A percentile compares a stretch with the other conserved stretches of the same genome.
phyloP scores from a whole-genome alignment of 208 protist genomes.

The Crithidia expoeki region DNA sequence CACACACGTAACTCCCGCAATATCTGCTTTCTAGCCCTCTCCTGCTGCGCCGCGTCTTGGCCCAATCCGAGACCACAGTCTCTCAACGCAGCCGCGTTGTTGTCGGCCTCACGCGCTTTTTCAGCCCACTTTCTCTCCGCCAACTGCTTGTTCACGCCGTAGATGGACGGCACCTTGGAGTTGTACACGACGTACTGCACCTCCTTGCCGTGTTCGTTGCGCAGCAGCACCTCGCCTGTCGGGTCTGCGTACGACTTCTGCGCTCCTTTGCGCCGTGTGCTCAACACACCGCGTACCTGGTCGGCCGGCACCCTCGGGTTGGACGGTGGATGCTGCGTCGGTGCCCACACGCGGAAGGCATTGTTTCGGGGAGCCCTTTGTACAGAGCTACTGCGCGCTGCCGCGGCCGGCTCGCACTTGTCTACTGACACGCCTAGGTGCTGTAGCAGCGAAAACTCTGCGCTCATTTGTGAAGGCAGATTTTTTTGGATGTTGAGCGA shows the following conservation, averaged over 20 bases:
- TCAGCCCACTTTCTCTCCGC: slow-evolving; percentile 43
- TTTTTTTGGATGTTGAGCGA: too few species aligned
- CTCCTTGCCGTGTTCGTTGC: slow-evolving; percentile 34
- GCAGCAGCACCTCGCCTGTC: slow-evolving; percentile 56
- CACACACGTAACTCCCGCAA: slow-evolving; percentile 48
- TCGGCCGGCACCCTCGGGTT: not conserved
- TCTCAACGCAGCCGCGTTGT: not conserved
- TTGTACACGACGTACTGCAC: slow-evolving; percentile 78
- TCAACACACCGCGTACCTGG: not conserved
- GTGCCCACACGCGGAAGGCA: slow-evolving; percentile 58
- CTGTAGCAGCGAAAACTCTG: slow-evolving; percentile 65
- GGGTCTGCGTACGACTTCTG: slow-evolving; percentile 47
- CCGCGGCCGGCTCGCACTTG: not conserved
- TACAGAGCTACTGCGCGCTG: not conserved
- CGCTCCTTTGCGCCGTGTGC: slow-evolving; percentile 1
- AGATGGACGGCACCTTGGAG: slow-evolving; percentile 60
- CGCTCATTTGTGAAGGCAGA: slow-evolving; percentile 31
- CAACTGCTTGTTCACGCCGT: slow-evolving; percentile 68
- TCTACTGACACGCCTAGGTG: slow-evolving; percentile 57
- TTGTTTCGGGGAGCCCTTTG: not conserved
- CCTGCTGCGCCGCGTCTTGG: slow-evolving; percentile 19
- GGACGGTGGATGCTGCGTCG: slow-evolving; percentile 39
- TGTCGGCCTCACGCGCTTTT: slow-evolving; percentile 3
- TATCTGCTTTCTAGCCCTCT: slow-evolving; percentile 36
- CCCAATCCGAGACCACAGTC: slow-evolving; percentile 4